These are phyloP conservation scores for Colletotrichum incanum DNA, from an alignment of 2,329 filamentous ascomycete genomes.

Conservation along the genomic window DNA sequence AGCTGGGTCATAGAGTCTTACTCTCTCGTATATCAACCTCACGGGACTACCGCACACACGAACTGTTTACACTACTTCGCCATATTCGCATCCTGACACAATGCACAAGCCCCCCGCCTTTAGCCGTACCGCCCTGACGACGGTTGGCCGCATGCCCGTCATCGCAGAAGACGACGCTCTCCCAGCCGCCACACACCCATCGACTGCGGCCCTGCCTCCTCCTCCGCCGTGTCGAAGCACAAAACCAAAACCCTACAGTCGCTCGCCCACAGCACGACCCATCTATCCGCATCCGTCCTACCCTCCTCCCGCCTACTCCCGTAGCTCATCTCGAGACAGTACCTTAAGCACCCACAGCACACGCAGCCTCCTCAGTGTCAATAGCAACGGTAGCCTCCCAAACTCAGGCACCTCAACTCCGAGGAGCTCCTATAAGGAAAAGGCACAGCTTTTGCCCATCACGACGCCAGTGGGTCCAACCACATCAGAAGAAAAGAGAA, in stretches of 20 bases:
- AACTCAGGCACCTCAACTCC: constrained; percentile 25
- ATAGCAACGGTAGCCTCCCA: constrained; percentile 14
- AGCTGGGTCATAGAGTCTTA: neutral
- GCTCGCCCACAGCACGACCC: constrained; percentile 10
- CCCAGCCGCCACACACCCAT: constrained; percentile 2
- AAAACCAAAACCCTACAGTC: constrained; percentile 27
- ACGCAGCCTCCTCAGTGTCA: constrained; percentile 16
- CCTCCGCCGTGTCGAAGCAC: constrained; percentile 20
- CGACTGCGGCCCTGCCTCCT: constrained; percentile 2
- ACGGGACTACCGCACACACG: neutral
- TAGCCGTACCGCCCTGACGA: constrained; percentile 47
- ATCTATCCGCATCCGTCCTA: constrained; percentile 32
- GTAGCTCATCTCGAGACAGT: constrained; percentile 38
- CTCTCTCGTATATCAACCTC: neutral
- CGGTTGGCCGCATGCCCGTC: constrained; percentile 54
- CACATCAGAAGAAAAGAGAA: constrained; percentile 22
- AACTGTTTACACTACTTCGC: neutral
- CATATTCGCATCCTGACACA: neutral
- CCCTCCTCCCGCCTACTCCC: constrained; percentile 41
- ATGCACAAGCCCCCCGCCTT: constrained; percentile 44
- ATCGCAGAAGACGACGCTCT: constrained; percentile 55
- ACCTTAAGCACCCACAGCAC: constrained; percentile 12
- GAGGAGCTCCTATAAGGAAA: constrained; percentile 24
- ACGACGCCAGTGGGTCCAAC: constrained; percentile 12
- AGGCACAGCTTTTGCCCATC: constrained; percentile 12